Evolutionary conservation across 352 stramenopile genomes (phyloP), one percentile per base, ranked within the genome.

Genomic region (Phytopythium cucurbitacearum): DNA sequence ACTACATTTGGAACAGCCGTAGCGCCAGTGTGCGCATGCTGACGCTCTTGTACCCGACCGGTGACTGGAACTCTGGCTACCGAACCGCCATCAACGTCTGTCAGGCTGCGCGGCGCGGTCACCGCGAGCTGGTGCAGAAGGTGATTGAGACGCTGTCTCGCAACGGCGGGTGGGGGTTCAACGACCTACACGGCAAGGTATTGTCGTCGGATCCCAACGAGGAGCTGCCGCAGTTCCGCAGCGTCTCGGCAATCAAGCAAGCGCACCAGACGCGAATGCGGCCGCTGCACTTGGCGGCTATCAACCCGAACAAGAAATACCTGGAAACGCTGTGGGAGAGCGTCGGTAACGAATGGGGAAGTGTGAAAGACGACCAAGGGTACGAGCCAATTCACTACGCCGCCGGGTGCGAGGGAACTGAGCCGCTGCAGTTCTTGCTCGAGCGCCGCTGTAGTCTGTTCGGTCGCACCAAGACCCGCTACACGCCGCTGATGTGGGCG

Each of bases 361-460:
- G 58, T 0, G 71, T 71, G 0, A 87, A 91, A 42, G 80, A 87
- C 32, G 72, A 85, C 33, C 57, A 69, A 51, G 72, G 71, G 0
- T 90, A 74, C 43, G 76, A 87, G 46, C 69, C 80, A 0, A 74
- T 90, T 5, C 82, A 93, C 48, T 93, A 83, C 50, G 82, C 82
- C 0, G 82, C 76, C 1, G 71, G 54, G 1, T 91, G 80, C 16
- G 72, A 80, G 34, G 69, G 64, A 33, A 66, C 78, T 0, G 80
- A 38, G 0, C 72, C 80, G 35, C 65, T 93, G 41, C 51, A 73
- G 34, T 85, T 90, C 46, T 57, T 93, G 3, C 21, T 93, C 9
- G 75, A 89, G 32, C 67, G 56, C 10, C 72, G 69, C 13, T 80
- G 69, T 48, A 71, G 65, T n/a, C 43, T 90, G 53, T 84, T 82